These are phyloP conservation scores for Ustulina deusta DNA, from an alignment of 2,329 filamentous ascomycete genomes.

Conservation along the genomic window DNA sequence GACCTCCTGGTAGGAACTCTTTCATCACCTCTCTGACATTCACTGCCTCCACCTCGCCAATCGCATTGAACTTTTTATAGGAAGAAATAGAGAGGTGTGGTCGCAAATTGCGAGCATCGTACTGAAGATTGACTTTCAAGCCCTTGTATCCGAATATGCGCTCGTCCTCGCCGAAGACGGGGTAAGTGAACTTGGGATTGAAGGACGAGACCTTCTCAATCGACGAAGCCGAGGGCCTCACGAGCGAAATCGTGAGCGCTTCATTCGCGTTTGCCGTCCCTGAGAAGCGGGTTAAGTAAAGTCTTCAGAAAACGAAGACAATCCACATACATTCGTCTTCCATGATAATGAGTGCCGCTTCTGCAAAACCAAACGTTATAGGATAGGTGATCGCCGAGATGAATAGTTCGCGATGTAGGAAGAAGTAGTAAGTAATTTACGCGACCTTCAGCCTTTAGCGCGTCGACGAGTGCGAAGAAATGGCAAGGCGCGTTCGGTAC, in stretches of 20 bases:
- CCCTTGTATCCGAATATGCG: conserved; percentile 90
- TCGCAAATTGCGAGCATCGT: conserved; percentile 77
- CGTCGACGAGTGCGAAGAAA: conserved; percentile 9
- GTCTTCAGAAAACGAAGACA: conserved; percentile 6
- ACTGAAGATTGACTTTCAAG: conserved; percentile 79
- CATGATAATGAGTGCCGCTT: conserved; percentile 39
- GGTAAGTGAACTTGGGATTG: conserved; percentile 87
- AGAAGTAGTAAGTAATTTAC: conserved; percentile 20
- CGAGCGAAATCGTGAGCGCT: conserved; percentile 68
- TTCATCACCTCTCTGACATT: conserved; percentile 75
- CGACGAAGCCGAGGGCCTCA: conserved; percentile 48
- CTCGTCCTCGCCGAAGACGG: conserved; percentile 94
- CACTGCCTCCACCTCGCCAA: conserved; percentile 75
- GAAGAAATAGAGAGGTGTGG: conserved; percentile 80
- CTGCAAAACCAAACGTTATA: not conserved
- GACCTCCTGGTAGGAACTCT: conserved; percentile 75
- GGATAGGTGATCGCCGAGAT: not conserved
- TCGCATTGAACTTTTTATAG: conserved; percentile 75
- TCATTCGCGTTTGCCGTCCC: conserved; percentile 72
- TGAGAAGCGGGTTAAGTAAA: conserved; percentile 45
- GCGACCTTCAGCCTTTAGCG: conserved; percentile 23
- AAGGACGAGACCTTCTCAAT: conserved; percentile 75
- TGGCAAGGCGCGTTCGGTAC: conserved; percentile 11
- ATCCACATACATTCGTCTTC: conserved; percentile 48
- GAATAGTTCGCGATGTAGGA: not conserved